Percentiles rank a stretch among this genome's conserved stretches.
phyloP scores from a whole-genome alignment of 176 grass and related monocot genomes.

The Musa acuminata region DNA sequence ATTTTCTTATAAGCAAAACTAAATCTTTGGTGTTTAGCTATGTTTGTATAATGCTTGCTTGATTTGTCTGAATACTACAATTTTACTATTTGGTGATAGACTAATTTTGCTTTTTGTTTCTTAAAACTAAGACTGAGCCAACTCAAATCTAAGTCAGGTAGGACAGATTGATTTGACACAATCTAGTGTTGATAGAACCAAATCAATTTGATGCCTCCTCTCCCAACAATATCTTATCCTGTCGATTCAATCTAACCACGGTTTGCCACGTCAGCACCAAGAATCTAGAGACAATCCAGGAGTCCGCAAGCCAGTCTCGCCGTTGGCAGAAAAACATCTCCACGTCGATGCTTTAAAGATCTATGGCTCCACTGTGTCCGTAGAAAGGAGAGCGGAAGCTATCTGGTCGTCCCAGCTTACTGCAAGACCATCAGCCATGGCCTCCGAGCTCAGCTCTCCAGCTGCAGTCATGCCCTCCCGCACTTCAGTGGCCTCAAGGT shows the following conservation, averaged over 20 bases:
- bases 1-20: no score
- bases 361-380: not conserved
- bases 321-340: constrained; percentile 25
- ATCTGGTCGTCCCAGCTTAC: not conserved
- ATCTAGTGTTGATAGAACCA: no score
- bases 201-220: no score
- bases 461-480: constrained; percentile 43
- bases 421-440: constrained; percentile 30
- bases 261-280: constrained; percentile 46
- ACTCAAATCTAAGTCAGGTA: no score
- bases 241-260: no score
- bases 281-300: constrained; percentile 62
- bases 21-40: no score
- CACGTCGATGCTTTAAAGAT: constrained; percentile 34
- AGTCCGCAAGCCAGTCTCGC: constrained; percentile 45
- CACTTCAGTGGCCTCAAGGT: constrained; percentile 51
- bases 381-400: not conserved
- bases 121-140: no score
- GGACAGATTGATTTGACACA: no score
- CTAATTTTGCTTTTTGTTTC: no score
- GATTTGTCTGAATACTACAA: no score
- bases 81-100: no score
- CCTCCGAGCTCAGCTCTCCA: constrained; percentile 53
- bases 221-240: not conserved
- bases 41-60: no score